Base-by-base conservation (phyloP, 2,329 filamentous ascomycete genomes). In the Pseudogymnoascus sp. region DNA sequence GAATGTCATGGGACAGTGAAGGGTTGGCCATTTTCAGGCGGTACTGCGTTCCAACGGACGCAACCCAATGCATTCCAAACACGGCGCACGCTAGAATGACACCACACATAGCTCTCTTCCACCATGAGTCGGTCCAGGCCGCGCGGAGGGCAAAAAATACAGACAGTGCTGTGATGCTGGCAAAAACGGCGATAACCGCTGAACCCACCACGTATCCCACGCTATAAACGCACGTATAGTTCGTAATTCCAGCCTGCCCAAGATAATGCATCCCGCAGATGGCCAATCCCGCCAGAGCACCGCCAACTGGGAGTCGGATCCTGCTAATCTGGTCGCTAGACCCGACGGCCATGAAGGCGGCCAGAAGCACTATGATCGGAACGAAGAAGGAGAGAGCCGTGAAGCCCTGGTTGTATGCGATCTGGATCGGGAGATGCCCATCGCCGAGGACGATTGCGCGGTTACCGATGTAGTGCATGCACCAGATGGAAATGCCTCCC, bases 201-300 rank as follows among this genome's bases (percentile, higher is more conserved):
- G 91, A 84, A 2, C 87, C 89, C 2, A 88, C 76, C 14, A 96
- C 82, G 56, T 66, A 69, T 10, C 61, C 61, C 22, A 72, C 59
- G 70, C 86, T 85, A 68, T 93, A 92, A 10, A 79, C 75, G 68
- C 89, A 87, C 3, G 72, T 75, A 71, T 95, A 96, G 72, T 96
- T 93, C 28, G 81, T 81, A 65, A 93, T 91, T 35, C 90, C 91
- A 33, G 89, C 84, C 72, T 96, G 92, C n/a, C 90, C 90, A 16
- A 93, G 79, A 70, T 95, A 96, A 73, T 96, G 90, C 91, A 96
- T 95, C 33, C 88, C 89, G 65, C 89, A 91, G 60, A 95, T 87
- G 22, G 90, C 87, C 4, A 86, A 79, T 12, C 91, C 91, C 1
- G 89, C 88, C 46, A 93, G 79, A 1, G 85, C 71, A 6, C 91